These are phyloP conservation scores for Lycium ferocissimum DNA, from an alignment of 257 asterid species.

Conservation along the genomic window DNA sequence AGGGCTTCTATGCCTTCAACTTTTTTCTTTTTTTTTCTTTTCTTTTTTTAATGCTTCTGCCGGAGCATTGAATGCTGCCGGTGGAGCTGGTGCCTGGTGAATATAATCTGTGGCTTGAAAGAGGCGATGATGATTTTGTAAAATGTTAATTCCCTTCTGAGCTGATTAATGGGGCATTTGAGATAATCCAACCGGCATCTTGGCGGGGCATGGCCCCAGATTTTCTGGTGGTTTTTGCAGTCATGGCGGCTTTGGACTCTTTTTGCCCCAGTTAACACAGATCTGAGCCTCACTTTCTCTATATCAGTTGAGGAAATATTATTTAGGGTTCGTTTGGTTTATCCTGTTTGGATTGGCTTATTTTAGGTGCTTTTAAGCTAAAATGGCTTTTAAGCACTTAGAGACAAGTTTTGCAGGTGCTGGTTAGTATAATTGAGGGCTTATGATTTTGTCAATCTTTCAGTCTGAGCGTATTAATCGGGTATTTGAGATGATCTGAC, in stretches of 20 bases:
- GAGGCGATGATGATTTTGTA: too few relatives aligned
- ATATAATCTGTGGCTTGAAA: not conserved
- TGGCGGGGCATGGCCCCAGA: constrained; percentile 33
- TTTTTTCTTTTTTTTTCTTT: too few relatives aligned
- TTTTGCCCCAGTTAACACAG: not conserved
- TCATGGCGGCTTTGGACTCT: constrained; percentile 29
- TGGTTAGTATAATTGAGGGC: constrained; percentile 33
- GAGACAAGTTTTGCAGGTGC: constrained; percentile 38
- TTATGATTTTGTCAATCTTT: constrained; percentile 13
- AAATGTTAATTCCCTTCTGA: not conserved
- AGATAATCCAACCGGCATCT: constrained; percentile 30
- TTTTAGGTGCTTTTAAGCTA: too few relatives aligned
- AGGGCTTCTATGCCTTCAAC: too few relatives aligned
- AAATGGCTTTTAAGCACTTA: too few relatives aligned
- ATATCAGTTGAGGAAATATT: not conserved
- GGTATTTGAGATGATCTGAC: constrained; percentile 22
- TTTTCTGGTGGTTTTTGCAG: constrained; percentile 33
- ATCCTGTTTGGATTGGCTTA: too few relatives aligned
- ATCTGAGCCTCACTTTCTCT: constrained; percentile 35
- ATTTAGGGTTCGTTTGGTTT: too few relatives aligned
- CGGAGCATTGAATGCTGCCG: too few relatives aligned
- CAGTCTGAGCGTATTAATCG: not conserved
- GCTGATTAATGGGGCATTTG: not conserved
- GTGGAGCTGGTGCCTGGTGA: too few relatives aligned
- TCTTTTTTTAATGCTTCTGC: too few relatives aligned